These are phyloP conservation scores for Aspergillus indologenus DNA, from an alignment of 495 filamentous ascomycete genomes.

Conservation along the genomic window DNA sequence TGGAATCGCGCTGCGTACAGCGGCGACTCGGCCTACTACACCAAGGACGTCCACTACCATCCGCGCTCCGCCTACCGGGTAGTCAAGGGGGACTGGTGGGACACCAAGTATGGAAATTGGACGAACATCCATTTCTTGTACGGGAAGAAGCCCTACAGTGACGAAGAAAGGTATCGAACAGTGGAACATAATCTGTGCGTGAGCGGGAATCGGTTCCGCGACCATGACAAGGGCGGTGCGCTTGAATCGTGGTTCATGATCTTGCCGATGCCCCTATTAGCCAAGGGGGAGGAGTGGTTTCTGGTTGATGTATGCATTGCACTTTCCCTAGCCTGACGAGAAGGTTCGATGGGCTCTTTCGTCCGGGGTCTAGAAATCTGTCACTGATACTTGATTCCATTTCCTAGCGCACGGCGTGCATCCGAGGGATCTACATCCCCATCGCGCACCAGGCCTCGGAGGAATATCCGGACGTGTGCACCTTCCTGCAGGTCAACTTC, in stretches of 20 bases:
- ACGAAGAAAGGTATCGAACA: background rate
- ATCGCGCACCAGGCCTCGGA: constrained; percentile 4
- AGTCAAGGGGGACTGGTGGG: constrained; percentile 1
- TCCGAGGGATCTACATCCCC: constrained; percentile 9
- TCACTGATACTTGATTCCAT: too few relatives aligned
- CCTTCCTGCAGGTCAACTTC: constrained; percentile 9
- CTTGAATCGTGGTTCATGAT: constrained; percentile 11
- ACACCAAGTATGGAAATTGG: constrained; percentile 5
- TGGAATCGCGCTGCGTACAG: constrained; percentile 4
- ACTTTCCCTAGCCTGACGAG: too few relatives aligned
- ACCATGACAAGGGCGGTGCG: constrained; percentile 4
- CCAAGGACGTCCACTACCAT: background rate
- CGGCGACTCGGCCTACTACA: background rate
- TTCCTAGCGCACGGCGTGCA: constrained; percentile 5
- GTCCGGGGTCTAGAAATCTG: too few relatives aligned
- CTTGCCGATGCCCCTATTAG: constrained; percentile 5
- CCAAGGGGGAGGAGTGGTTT: constrained; percentile 2
- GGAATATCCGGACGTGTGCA: constrained; percentile 6
- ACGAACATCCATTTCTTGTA: background rate
- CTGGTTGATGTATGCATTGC: constrained; percentile 4
- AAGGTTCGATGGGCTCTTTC: too few relatives aligned
- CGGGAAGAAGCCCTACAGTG: background rate
- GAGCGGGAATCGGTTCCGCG: constrained; percentile 1
- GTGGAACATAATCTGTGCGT: constrained; percentile 8
- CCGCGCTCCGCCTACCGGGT: constrained; percentile 4